Base-by-base conservation (phyloP, 2,329 filamentous ascomycete genomes). In the Penicillium crustosum region DNA sequence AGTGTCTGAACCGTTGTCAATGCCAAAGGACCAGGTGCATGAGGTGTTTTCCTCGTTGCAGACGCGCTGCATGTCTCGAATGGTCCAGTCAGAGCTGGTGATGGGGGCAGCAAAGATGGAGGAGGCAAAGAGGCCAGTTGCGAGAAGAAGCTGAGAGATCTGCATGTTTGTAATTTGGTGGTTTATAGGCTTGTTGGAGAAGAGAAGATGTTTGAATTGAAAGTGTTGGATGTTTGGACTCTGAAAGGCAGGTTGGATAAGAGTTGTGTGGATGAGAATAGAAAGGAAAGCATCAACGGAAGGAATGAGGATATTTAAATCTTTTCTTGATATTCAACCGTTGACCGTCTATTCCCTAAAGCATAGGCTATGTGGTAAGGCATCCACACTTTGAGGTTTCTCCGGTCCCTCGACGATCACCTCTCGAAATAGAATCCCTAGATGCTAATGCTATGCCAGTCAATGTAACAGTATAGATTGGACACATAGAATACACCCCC, bases 61-160 rank as follows among this genome's bases (percentile, higher is more conserved):
- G 25, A 50, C 36, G 4, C 49, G 49, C 49, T 50, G 29, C 49
- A 50, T 41, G 3, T 41, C n/a, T 19, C 15, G n/a, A 6, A 50
- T 41, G 35, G 36, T 50, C 49, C 49, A 50, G 4, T 50, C n/a
- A 15, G 27, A 9, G 25, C 17, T 50, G 36, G 36, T 17, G 5
- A 41, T 2, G 23, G 49, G 49, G 25, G 35, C 49, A 41, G 49
- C 63, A 73, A 57, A 68, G 33, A 47, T 23, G 19, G 42, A 38
- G 43, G 52, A 17, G 52, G 41, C 33, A 2, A 54, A 48, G 12
- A 54, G 33, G 43, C 52, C 52, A 21, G 49, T 21, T 41, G 49
- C 36, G 12, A 50, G 36, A 31, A 50, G 49, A 31, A 50, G 8
- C 35, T 50, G 35, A 17, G 35, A 31, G 36, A 41, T 10, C 25